Base-by-base conservation (phyloP, 2,329 filamentous ascomycete genomes). In the Colletotrichum tabaci region DNA sequence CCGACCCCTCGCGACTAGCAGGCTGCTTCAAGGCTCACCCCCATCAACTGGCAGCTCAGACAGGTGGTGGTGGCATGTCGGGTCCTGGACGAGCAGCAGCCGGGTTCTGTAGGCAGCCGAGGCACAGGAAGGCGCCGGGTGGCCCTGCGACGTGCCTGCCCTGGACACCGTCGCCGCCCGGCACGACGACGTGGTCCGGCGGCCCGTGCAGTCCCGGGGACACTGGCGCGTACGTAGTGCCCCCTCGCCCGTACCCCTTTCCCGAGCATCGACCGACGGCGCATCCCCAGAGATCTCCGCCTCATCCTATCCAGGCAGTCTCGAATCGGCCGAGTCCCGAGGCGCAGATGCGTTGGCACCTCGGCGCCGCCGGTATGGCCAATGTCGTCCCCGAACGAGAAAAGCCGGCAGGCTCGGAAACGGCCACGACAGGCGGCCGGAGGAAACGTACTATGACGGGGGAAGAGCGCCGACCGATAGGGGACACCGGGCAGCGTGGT, bases 401-500 rank as follows among this genome's bases (percentile, higher is more conserved):
- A 3, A 44, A 18, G 42, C 42, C 42, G 4, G 12, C 3, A 7
- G 42, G 12, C 12, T 44, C 15, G 2, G 42, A 42, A 46, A 42
- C 21, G 15, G 12, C 40, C 15, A 60, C 35, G 56, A 7, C n/a
- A 26, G 42, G 40, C 10, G 10, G 12, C 16, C 9, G 21, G 30
- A 44, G 50, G 6, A 66, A 35, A 13, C 64, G 64, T 3, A 16
- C 35, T 0, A 79, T 81, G 44, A 74, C 75, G 1, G 73, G 76
- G 7, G 69, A 75, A 18, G 72, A 75, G 16, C 77, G 80, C 5
- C 73, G 77, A 21, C 76, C 80, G 53, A 83, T 81, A 0, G 77
- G 78, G 30, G 76, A 77, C 16, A 84, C 82, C 2, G 78, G 83
- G 12, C 77, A 74, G 13, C 74, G 77, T 21, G 80, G 80, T 38